phyloP scores from a whole-genome alignment of 73 alveolate species.

The Stentor coeruleus region DNA sequence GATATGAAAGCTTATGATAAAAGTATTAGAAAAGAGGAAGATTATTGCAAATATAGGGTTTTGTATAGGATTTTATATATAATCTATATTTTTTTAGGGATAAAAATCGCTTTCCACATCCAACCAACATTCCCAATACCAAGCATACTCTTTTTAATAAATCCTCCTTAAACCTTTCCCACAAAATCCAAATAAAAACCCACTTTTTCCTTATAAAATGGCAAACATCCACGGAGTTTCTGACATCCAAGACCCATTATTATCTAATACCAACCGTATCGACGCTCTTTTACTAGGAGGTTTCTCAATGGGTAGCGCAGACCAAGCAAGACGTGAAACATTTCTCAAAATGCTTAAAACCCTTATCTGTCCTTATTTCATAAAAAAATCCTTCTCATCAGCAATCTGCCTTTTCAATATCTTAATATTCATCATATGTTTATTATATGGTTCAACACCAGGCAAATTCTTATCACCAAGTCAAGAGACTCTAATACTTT shows the following conservation, averaged over 20 bases:
- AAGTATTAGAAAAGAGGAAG: too few relatives aligned
- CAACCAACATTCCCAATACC: too few relatives aligned
- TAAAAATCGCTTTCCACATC: too few relatives aligned
- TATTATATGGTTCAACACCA: slow-evolving; percentile 15
- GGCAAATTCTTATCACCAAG: slow-evolving; percentile 38
- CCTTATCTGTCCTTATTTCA: slow-evolving; percentile 50
- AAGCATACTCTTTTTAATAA: too few relatives aligned
- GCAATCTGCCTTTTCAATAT: slow-evolving; percentile 40
- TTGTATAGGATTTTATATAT: too few relatives aligned
- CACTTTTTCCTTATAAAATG: too few relatives aligned
- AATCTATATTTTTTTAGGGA: too few relatives aligned
- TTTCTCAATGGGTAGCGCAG: background rate
- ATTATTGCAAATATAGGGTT: too few relatives aligned
- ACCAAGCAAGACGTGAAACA: slow-evolving; percentile 41
- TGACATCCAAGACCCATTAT: background rate
- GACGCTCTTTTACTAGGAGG: background rate
- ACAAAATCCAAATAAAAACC: too few relatives aligned
- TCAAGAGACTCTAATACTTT: slow-evolving; percentile 6
- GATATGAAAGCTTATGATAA: too few relatives aligned
- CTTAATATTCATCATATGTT: slow-evolving; percentile 33
- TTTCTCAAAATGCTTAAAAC: slow-evolving; percentile 55
- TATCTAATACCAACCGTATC: background rate
- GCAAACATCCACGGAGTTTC: background rate
- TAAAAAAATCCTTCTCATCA: slow-evolving; percentile 45
- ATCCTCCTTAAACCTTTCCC: too few relatives aligned